Percentiles rank a stretch among this genome's conserved stretches.
Conservation (phyloP, 2,329 filamentous ascomycete genomes). For the Fusarium robinianum region DNA sequence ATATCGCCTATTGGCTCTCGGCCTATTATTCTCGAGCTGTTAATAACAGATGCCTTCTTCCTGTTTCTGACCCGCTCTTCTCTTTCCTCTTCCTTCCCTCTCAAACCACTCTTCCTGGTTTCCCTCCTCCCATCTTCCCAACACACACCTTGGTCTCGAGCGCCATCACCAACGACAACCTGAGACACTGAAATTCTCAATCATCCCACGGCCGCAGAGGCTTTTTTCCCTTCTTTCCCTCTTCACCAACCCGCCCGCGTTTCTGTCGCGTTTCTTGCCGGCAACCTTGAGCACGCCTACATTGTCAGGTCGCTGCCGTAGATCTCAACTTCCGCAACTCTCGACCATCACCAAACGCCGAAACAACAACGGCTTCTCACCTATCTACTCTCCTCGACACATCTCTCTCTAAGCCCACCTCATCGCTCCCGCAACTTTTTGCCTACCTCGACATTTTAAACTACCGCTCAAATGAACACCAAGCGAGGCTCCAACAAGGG, state of each 20-base stretch:
- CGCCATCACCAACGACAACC: constrained; percentile 10
- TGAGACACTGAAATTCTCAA: constrained; percentile 18
- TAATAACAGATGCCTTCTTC: constrained; percentile 31
- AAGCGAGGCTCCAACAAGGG: constrained; percentile 39
- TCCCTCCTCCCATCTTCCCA: constrained; percentile 7
- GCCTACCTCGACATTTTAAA: background rate
- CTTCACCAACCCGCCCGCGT: background rate
- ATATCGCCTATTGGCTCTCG: too few species aligned
- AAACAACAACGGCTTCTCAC: too few species aligned
- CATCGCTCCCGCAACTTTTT: too few species aligned
- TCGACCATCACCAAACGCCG: too few species aligned
- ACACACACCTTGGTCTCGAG: constrained; percentile 8
- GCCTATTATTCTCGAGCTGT: too few species aligned
- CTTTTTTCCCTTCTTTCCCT: constrained; percentile 4
- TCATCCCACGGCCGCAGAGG: too few species aligned
- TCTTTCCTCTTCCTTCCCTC: constrained; percentile 12
- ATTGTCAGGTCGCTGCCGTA: too few species aligned
- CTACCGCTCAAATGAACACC: constrained; percentile 34
- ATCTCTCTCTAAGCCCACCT: constrained; percentile 3
- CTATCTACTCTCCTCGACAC: too few species aligned
- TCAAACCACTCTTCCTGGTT: constrained; percentile 17
- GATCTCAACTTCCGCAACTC: too few species aligned
- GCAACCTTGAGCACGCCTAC: too few species aligned
- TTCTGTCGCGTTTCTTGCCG: too few species aligned
- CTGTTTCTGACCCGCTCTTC: constrained; percentile 31